phyloP scores from a whole-genome alignment of 306 rosid genomes.

The Fagus sylvatica region DNA sequence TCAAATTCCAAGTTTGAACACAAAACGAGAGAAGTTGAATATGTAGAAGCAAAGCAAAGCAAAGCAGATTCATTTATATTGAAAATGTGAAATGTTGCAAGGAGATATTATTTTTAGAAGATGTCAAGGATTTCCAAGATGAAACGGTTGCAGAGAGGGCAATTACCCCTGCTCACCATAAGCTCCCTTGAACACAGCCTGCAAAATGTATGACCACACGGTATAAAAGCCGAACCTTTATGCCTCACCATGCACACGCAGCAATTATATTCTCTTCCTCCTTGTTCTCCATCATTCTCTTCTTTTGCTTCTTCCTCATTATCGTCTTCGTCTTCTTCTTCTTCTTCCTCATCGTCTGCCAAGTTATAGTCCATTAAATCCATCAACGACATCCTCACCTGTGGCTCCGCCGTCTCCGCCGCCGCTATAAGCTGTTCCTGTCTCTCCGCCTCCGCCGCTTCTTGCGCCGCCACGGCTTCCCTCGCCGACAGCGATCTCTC shows the following conservation, averaged over 20 bases:
- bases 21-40: too few species aligned
- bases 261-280: constrained; percentile 54
- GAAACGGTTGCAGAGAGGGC: constrained; percentile 81
- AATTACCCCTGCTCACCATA: constrained; percentile 62
- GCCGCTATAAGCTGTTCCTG: background rate
- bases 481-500: constrained; percentile 52
- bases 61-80: too few species aligned
- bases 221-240: constrained; percentile 53
- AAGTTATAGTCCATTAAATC: constrained; percentile 79
- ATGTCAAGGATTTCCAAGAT: constrained; percentile 75
- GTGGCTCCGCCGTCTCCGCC: constrained; percentile 13
- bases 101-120: constrained; percentile 37
- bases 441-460: constrained; percentile 38
- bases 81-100: too few species aligned
- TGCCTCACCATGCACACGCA: constrained; percentile 88
- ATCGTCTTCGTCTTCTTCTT: constrained; percentile 42
- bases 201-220: constrained; percentile 84
- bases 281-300: background rate
- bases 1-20: too few species aligned
- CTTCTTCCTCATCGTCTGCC: constrained; percentile 64
- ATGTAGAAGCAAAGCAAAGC: too few species aligned
- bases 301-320: constrained; percentile 41
- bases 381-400: constrained; percentile 75
- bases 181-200: constrained; percentile 87
- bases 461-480: constrained; percentile 55